These are phyloP conservation scores for Trichaptum fuscoviolaceum DNA, from an alignment of 768 basidiomycete genomes.

Conservation along the genomic window DNA sequence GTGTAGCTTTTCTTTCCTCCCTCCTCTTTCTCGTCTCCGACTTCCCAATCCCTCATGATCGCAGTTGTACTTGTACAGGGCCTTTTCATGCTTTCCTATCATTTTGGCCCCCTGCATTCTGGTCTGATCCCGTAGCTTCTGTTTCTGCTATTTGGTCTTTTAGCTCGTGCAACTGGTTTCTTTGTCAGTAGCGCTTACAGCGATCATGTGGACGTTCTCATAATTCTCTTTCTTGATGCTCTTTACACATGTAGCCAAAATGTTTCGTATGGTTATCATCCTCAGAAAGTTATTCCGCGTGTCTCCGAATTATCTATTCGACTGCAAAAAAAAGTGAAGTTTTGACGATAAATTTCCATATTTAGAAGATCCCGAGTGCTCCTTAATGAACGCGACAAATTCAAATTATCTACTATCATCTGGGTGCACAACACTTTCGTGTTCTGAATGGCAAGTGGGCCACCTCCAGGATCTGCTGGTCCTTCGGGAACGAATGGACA, in stretches of 20 bases:
- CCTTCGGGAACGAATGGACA: constrained; percentile 22
- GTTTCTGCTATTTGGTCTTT: neutral
- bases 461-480: constrained; percentile 36
- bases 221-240: neutral
- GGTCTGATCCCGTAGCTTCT: neutral
- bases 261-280: neutral
- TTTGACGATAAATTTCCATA: neutral
- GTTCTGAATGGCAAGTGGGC: constrained; percentile 33
- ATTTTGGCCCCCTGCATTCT: neutral
- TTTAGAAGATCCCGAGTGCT: no score
- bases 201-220: neutral
- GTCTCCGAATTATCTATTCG: no score
- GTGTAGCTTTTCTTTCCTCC: neutral
- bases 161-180: neutral
- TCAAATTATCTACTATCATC: neutral
- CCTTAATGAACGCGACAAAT: no score
- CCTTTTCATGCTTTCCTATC: neutral
- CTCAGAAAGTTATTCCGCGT: neutral
- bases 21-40: neutral
- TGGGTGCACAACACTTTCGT: no score
- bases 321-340: no score
- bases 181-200: neutral
- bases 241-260: neutral
- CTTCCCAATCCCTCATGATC: neutral
- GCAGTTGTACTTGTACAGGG: constrained; percentile 1